Evolutionary conservation across 1,284 basidiomycete species (phyloP).

Genomic region (Trametes versicolor): DNA sequence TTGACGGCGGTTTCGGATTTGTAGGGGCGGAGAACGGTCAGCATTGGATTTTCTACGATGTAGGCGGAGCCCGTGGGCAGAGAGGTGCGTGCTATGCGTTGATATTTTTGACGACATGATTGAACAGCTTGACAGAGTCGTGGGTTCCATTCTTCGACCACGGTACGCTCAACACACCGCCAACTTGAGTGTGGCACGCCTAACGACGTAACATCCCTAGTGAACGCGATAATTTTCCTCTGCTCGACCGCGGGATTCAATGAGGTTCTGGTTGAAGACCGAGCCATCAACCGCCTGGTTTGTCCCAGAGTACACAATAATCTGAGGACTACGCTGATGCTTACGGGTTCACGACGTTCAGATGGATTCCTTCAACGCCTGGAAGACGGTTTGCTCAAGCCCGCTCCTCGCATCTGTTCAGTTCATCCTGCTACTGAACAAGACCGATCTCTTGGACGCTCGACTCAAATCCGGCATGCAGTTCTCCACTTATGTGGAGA

Average conservation of each 20-base stretch:
- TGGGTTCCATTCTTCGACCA: conserved; percentile 77
- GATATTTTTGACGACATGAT: background rate
- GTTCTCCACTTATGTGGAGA: conserved; percentile 64
- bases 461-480: conserved; percentile 62
- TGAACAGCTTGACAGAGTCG: conserved; percentile 49
- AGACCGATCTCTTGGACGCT: conserved; percentile 64
- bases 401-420: conserved; percentile 60
- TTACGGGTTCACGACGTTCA: conserved; percentile 33
- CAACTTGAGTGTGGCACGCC: background rate
- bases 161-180: conserved; percentile 47
- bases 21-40: conserved; percentile 50
- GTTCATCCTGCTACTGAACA: conserved; percentile 71
- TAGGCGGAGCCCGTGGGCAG: conserved; percentile 63
- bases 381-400: conserved; percentile 69
- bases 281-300: conserved; percentile 65
- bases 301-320: conserved; percentile 22
- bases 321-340: background rate
- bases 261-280: conserved; percentile 68
- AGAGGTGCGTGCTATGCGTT: conserved; percentile 51
- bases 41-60: conserved; percentile 69
- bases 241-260: conserved; percentile 75
- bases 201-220: conserved; percentile 39
- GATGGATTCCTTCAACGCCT: conserved; percentile 67
- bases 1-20: background rate
- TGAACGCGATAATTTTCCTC: conserved; percentile 70